Conservation (phyloP, 1,139 yeast species). For the Candida smagusa region DNA sequence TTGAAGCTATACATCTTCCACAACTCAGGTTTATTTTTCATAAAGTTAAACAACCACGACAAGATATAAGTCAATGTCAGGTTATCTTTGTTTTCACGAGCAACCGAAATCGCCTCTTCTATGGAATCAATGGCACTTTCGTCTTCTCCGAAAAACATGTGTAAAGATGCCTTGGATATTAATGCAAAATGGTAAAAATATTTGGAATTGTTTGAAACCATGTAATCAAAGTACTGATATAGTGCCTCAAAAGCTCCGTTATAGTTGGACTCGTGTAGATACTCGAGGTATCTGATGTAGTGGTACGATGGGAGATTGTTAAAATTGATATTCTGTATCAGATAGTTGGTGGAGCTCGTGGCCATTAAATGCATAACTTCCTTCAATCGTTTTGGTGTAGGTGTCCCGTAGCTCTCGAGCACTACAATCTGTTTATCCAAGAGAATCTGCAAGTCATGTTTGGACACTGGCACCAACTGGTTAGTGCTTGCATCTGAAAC, state of each 20-base stretch:
- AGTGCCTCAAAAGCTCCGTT: conserved; percentile 70
- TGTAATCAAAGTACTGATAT: conserved; percentile 83
- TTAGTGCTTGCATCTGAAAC: not conserved
- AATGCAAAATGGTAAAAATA: conserved; percentile 79
- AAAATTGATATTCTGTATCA: conserved; percentile 45
- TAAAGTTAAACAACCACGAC: conserved; percentile 74
- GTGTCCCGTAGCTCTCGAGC: conserved; percentile 52
- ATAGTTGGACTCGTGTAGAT: conserved; percentile 60
- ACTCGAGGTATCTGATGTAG: conserved; percentile 63
- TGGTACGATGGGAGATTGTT: conserved; percentile 58
- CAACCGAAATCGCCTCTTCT: conserved; percentile 84
- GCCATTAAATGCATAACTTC: conserved; percentile 46
- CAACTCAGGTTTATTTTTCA: conserved; percentile 63
- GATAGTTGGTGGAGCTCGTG: conserved; percentile 37
- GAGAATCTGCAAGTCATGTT: conserved; percentile 50
- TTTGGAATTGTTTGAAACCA: conserved; percentile 67
- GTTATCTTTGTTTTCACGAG: conserved; percentile 79
- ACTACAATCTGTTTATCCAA: conserved; percentile 56
- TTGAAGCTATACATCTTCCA: conserved; percentile 40
- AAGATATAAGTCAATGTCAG: conserved; percentile 72
- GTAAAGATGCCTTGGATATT: conserved; percentile 72
- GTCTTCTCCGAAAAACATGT: conserved; percentile 72
- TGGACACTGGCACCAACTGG: conserved; percentile 39
- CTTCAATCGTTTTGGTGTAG: conserved; percentile 46
- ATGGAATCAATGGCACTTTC: conserved; percentile 76